Conservation (phyloP, 805 yeast genomes). For the Cyberlindnera nakhonratchasimensis region DNA sequence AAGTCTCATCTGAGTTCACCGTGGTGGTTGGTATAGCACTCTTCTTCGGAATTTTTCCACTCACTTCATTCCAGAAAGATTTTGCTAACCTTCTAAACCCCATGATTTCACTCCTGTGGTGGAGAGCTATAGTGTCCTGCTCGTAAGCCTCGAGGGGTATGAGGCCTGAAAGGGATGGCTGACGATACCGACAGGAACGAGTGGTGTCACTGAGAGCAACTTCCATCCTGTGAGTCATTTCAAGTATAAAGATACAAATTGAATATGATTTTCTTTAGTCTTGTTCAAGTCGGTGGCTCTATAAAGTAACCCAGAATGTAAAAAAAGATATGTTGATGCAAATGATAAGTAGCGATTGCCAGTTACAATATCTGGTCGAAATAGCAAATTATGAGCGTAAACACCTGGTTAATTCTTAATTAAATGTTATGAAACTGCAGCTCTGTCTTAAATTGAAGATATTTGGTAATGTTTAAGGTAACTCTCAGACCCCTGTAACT, state of each 20-base stretch:
- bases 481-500: too few relatives aligned
- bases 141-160: not conserved
- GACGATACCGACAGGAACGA: conserved; percentile 1
- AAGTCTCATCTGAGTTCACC: not conserved
- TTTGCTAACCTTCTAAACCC: conserved; percentile 10
- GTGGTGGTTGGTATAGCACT: not conserved
- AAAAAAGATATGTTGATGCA: too few relatives aligned
- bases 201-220: not conserved
- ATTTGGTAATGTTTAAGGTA: too few relatives aligned
- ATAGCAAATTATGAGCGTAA: too few relatives aligned
- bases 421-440: too few relatives aligned
- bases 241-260: not conserved
- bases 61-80: conserved; percentile 4
- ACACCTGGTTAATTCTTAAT: too few relatives aligned
- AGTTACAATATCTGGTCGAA: too few relatives aligned
- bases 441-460: too few relatives aligned
- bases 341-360: too few relatives aligned
- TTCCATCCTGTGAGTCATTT: not conserved
- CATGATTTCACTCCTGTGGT: conserved; percentile 3
- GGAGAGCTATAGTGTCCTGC: not conserved
- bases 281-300: too few relatives aligned
- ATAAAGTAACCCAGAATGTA: too few relatives aligned
- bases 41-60: not conserved
- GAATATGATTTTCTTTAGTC: not conserved
- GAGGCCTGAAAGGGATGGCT: conserved; percentile 2